Percentiles rank a stretch among this genome's conserved stretches.
Conservation (phyloP, 345 rosid genomes). For the Clarkia xantiana region DNA sequence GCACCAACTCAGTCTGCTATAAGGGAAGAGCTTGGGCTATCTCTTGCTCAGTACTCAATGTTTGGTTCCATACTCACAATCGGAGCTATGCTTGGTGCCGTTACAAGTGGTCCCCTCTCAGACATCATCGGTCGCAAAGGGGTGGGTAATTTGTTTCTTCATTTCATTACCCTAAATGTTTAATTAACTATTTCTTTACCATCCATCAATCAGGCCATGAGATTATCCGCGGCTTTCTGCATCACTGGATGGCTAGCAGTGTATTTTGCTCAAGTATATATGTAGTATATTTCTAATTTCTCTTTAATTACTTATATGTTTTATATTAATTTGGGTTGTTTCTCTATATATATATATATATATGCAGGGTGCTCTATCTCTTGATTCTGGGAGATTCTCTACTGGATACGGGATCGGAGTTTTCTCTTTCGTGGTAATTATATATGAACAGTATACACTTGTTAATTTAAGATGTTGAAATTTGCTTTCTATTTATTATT, state of each 20-base stretch:
- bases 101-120: constrained; percentile 60
- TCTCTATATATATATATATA: neutral
- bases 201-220: constrained; percentile 79
- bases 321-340: neutral
- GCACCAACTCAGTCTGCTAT: constrained; percentile 85
- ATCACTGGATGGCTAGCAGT: constrained; percentile 74
- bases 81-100: constrained; percentile 93
- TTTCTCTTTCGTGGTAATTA: constrained; percentile 75
- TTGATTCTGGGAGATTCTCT: constrained; percentile 71
- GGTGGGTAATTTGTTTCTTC: constrained; percentile 32
- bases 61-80: constrained; percentile 91
- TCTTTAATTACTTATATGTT: neutral
- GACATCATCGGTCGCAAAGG: constrained; percentile 77
- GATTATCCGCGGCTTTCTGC: constrained; percentile 63
- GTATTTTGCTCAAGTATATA: constrained; percentile 41
- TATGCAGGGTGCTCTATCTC: constrained; percentile 40
- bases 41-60: constrained; percentile 71
- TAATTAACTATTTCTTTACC: too few relatives aligned
- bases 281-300: neutral
- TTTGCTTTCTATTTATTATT: neutral
- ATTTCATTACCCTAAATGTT: too few relatives aligned
- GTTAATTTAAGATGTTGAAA: too few relatives aligned
- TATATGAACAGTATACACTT: neutral
- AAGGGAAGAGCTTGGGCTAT: constrained; percentile 64
- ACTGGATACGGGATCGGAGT: constrained; percentile 88